Conservation (phyloP, 169 alveolate species). For the Ichthyophthirius multifiliis region DNA sequence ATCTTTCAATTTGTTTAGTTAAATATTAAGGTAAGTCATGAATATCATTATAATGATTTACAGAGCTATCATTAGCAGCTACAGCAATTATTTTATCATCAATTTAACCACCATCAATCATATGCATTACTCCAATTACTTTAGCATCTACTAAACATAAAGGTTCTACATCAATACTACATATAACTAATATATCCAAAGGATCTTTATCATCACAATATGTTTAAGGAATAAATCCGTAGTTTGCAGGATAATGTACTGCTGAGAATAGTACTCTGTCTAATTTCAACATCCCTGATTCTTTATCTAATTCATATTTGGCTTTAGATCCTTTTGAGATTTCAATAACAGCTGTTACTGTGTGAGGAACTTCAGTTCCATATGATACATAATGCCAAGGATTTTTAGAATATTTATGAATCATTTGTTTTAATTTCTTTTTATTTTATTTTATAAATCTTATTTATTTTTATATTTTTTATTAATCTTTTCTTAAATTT, state of each 20-base stretch:
- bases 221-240: conserved; percentile 51
- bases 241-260: conserved; percentile 53
- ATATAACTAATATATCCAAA: conserved; percentile 47
- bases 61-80: conserved; percentile 49
- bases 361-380: conserved; percentile 36
- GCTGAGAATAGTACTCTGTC: conserved; percentile 53
- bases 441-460: not conserved
- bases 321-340: conserved; percentile 50
- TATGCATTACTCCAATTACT: conserved; percentile 51
- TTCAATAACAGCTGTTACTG: conserved; percentile 38
- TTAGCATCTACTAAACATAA: conserved; percentile 32
- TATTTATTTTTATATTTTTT: not conserved
- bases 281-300: conserved; percentile 37
- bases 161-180: conserved; percentile 44
- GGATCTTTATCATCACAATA: conserved; percentile 55
- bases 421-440: conserved; percentile 2
- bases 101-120: conserved; percentile 50
- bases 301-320: conserved; percentile 50
- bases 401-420: conserved; percentile 31
- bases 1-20: conserved; percentile 22
- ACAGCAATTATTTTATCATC: conserved; percentile 55
- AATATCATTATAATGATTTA: conserved; percentile 34
- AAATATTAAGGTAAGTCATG: conserved; percentile 47
- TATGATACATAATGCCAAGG: conserved; percentile 50
- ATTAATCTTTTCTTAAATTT: not conserved